Evolutionary conservation across 1,284 basidiomycete genomes (phyloP).

Genomic region (Apiotrichum siamense): DNA sequence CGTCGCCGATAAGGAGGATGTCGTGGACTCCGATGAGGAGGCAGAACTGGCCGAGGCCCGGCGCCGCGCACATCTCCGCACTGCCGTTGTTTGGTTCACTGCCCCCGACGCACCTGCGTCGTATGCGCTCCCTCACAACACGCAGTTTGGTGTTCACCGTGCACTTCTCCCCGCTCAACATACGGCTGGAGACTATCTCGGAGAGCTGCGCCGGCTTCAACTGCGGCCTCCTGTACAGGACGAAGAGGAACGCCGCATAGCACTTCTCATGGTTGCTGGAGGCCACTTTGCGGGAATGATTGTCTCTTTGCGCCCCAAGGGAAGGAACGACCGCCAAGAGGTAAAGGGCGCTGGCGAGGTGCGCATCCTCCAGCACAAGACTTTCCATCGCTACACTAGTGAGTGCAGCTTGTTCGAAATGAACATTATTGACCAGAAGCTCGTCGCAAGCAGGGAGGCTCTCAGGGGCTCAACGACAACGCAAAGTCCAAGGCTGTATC

Average conservation of each 20-base stretch:
- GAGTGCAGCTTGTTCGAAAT: slow-evolving; percentile 24
- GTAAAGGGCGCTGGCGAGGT: slow-evolving; percentile 55
- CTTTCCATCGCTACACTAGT: slow-evolving; percentile 99
- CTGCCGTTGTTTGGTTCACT: slow-evolving; percentile 83
- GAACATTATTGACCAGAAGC: slow-evolving; percentile 52
- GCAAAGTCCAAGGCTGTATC: slow-evolving; percentile 88
- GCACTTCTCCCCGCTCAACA: slow-evolving; percentile 59
- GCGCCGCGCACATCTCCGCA: slow-evolving; percentile 55
- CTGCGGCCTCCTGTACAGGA: slow-evolving; percentile 41
- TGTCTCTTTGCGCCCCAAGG: slow-evolving; percentile 54
- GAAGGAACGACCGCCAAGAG: slow-evolving; percentile 55
- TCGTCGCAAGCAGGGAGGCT: slow-evolving; percentile 93
- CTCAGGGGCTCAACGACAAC: slow-evolving; percentile 87
- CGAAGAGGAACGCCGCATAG: slow-evolving; percentile 71
- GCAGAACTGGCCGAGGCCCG: slow-evolving; percentile 42
- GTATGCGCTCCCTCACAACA: slow-evolving; percentile 51
- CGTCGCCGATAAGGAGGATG: slow-evolving; percentile 21
- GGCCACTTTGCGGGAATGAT: slow-evolving; percentile 95
- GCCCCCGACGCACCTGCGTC: slow-evolving; percentile 48
- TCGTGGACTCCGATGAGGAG: slow-evolving; percentile 36
- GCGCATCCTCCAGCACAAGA: slow-evolving; percentile 84
- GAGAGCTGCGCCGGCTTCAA: slow-evolving; percentile 63
- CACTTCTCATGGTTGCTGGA: slow-evolving; percentile 91
- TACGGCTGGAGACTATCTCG: slow-evolving; percentile 43
- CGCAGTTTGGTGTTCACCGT: slow-evolving; percentile 84